Percentiles rank a stretch among this genome's conserved stretches.
phyloP scores from a whole-genome alignment of 805 yeast genomes.

The Zygoascus biomembranicola region DNA sequence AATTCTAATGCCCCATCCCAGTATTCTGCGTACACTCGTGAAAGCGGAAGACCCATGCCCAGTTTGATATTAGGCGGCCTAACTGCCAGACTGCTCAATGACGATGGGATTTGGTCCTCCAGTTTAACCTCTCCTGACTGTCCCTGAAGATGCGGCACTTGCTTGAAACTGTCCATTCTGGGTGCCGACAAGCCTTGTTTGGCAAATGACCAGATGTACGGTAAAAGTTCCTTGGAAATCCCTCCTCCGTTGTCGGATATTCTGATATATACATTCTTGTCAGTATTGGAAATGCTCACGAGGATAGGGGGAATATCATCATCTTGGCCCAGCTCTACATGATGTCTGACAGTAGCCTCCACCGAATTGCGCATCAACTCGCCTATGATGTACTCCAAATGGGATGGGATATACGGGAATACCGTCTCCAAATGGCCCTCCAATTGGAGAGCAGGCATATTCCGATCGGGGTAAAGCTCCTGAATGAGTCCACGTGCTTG shows the following conservation, averaged over 20 bases:
- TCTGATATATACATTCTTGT: constrained; percentile 62
- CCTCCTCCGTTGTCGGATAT: constrained; percentile 93
- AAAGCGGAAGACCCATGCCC: constrained; percentile 88
- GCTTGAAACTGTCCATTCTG: constrained; percentile 24
- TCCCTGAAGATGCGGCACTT: constrained; percentile 27
- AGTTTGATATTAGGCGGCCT: constrained; percentile 69
- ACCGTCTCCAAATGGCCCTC: constrained; percentile 59
- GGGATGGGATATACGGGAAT: constrained; percentile 81
- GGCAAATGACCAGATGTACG: constrained; percentile 81
- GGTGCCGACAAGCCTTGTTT: constrained; percentile 23
- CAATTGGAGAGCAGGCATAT: constrained; percentile 67
- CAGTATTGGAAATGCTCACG: constrained; percentile 63
- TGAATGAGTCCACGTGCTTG: constrained; percentile 42
- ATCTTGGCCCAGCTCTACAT: constrained; percentile 3
- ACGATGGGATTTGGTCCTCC: constrained; percentile 28
- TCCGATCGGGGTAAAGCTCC: constrained; percentile 24
- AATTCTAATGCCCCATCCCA: constrained; percentile 90
- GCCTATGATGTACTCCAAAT: constrained; percentile 77
- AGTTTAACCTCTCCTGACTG: constrained; percentile 21
- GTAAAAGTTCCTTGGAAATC: constrained; percentile 47
- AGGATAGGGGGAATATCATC: constrained; percentile 44
- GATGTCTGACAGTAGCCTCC: constrained; percentile 60
- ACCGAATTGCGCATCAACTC: constrained; percentile 80
- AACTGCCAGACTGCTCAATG: constrained; percentile 55
- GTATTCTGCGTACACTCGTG: constrained; percentile 87